phyloP scores from a whole-genome alignment of 2,329 filamentous ascomycete species.

The Diaporthe humulicola region DNA sequence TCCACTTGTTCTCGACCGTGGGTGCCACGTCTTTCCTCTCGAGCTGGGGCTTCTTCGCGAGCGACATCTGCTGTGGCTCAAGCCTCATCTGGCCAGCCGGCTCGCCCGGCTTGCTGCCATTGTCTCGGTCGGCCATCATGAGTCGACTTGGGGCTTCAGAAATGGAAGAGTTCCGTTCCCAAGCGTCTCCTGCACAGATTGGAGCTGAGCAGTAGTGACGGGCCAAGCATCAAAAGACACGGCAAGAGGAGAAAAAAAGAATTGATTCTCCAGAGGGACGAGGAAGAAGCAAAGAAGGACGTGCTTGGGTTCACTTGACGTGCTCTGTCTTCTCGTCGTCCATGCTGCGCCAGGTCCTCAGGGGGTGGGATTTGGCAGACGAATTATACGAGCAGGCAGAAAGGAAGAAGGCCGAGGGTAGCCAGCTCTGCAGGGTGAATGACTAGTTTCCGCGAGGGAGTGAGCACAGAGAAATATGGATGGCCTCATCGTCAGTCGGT shows the following conservation, averaged over 20 bases:
- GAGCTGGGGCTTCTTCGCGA: conserved; percentile 15
- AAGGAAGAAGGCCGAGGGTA: conserved; percentile 17
- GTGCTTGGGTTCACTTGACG: conserved; percentile 26
- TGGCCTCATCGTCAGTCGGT: conserved; percentile 31
- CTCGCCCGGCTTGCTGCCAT: conserved; percentile 33
- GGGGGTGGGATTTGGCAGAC: not conserved
- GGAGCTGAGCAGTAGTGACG: too few species aligned
- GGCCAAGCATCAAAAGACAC: not conserved
- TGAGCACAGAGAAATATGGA: conserved; percentile 2
- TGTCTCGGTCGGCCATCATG: conserved; percentile 34
- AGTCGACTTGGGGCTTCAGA: not conserved
- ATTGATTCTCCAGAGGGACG: not conserved
- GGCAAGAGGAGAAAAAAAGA: not conserved
- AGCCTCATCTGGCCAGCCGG: conserved; percentile 35
- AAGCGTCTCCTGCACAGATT: not conserved
- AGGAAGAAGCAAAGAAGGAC: conserved; percentile 4
- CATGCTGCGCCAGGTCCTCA: conserved; percentile 34
- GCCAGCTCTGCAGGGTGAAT: conserved; percentile 28
- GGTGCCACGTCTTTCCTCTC: conserved; percentile 19
- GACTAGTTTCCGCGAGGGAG: conserved; percentile 20
- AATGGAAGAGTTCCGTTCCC: not conserved
- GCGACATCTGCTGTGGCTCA: conserved; percentile 29
- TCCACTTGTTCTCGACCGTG: conserved; percentile 65
- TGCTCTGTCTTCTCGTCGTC: conserved; percentile 30
- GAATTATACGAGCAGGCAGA: conserved; percentile 3